phyloP scores from a whole-genome alignment of 2,329 filamentous ascomycete genomes.

The Paramyrothecium sp. region DNA sequence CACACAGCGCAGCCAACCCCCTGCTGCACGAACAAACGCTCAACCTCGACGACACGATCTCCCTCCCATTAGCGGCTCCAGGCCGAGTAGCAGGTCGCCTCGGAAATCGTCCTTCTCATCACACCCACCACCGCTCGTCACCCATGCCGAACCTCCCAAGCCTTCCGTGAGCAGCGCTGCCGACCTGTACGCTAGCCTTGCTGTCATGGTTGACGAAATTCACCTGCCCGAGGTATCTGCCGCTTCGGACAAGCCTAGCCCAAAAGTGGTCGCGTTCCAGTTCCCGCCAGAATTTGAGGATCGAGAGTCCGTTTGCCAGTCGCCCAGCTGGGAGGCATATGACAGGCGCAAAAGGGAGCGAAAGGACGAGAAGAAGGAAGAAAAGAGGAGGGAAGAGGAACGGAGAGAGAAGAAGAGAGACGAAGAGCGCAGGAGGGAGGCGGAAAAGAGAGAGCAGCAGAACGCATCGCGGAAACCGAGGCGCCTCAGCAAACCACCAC shows the following conservation, averaged over 20 bases:
- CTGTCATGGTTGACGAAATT: background rate
- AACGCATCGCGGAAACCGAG: constrained; percentile 20
- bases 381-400: constrained; percentile 25
- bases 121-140: background rate
- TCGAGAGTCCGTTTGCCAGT: constrained; percentile 51
- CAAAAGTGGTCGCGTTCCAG: constrained; percentile 29
- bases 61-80: background rate
- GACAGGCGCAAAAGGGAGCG: constrained; percentile 52
- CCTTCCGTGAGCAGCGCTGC: background rate
- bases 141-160: background rate
- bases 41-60: background rate
- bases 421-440: constrained; percentile 9
- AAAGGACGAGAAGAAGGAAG: constrained; percentile 37
- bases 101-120: background rate
- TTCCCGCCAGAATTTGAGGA: constrained; percentile 27
- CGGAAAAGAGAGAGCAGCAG: constrained; percentile 10
- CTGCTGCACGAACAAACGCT: background rate
- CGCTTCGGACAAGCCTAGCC: constrained; percentile 15
- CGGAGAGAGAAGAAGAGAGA: constrained; percentile 10
- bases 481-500: constrained; percentile 31
- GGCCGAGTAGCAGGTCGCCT: background rate
- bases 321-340: constrained; percentile 61
- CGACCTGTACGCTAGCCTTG: background rate
- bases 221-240: background rate
- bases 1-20: background rate